Evolutionary conservation across 495 filamentous ascomycete genomes (phyloP).

Genomic region (Penicilliopsis zonata): DNA sequence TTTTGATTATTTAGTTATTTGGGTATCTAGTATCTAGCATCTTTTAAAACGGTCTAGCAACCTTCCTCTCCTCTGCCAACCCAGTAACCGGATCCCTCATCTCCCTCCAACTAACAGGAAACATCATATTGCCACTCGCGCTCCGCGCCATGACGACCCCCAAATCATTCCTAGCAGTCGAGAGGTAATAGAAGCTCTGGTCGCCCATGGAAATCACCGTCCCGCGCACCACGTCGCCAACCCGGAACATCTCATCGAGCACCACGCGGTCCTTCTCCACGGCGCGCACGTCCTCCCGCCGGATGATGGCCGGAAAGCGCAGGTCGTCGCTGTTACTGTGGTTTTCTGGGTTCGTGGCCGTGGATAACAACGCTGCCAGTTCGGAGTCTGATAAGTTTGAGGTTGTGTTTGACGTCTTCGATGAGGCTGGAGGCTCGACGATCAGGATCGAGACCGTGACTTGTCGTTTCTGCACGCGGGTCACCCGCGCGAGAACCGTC

Average conservation of each 20-base stretch:
- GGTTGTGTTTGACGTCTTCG: slow-evolving; percentile 1
- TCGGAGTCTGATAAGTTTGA: no score
- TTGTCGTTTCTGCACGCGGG: slow-evolving; percentile 69
- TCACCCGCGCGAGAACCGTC: slow-evolving; percentile 71
- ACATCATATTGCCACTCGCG: slow-evolving; percentile 79
- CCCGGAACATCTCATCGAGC: slow-evolving; percentile 81
- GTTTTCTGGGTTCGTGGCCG: slow-evolving; percentile 32
- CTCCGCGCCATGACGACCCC: slow-evolving; percentile 92
- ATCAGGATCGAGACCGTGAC: slow-evolving; percentile 74
- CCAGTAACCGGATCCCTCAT: slow-evolving; percentile 79
- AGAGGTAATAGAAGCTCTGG: slow-evolving; percentile 85
- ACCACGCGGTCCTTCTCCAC: slow-evolving; percentile 93
- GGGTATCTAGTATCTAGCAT: background rate
- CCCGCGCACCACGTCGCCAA: slow-evolving; percentile 86
- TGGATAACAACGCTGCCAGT: no score
- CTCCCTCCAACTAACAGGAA: slow-evolving; percentile 89
- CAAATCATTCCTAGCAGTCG: slow-evolving; percentile 78
- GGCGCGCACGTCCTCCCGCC: slow-evolving; percentile 82
- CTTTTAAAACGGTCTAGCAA: slow-evolving; percentile 77
- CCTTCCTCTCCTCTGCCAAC: slow-evolving; percentile 69
- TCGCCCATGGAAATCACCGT: slow-evolving; percentile 87
- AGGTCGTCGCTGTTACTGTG: slow-evolving; percentile 36
- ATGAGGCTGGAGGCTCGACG: slow-evolving; percentile 27
- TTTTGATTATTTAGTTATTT: background rate
- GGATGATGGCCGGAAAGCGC: slow-evolving; percentile 38